Percentiles rank a stretch among this genome's conserved stretches.
Evolutionary conservation across 352 stramenopile genomes (phyloP).

Genomic region (Phytophthora crassamura): DNA sequence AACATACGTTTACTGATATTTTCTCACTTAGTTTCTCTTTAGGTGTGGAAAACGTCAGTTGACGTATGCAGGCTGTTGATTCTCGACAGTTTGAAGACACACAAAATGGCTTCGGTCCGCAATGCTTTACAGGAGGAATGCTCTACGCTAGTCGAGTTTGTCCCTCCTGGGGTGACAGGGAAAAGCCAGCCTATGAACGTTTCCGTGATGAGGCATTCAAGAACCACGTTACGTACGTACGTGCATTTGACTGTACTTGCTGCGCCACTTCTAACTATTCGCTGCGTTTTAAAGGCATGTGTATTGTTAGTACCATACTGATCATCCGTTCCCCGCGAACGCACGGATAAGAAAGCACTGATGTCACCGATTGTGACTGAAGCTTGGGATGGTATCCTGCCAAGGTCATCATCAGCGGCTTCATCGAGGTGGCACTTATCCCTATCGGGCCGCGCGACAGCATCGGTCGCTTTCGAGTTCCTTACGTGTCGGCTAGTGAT

Average conservation of each 20-base stretch:
- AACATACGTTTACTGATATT: not conserved
- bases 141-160: slow-evolving; percentile 18
- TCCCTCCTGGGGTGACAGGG: slow-evolving; percentile 16
- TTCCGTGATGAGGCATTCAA: slow-evolving; percentile 29
- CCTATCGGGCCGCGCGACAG: not conserved
- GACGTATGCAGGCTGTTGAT: slow-evolving; percentile 5
- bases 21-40: not conserved
- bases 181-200: slow-evolving; percentile 26
- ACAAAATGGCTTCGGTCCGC: slow-evolving; percentile 14
- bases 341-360: not conserved
- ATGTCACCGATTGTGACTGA: not conserved
- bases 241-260: no score
- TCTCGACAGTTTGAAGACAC: slow-evolving; percentile 2
- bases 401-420: slow-evolving; percentile 3
- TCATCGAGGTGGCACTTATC: not conserved
- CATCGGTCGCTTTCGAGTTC: not conserved
- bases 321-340: slow-evolving; percentile 1
- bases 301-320: slow-evolving; percentile 1
- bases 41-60: slow-evolving; percentile 2
- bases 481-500: slow-evolving; percentile 1
- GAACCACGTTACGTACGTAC: not conserved
- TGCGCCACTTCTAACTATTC: no score
- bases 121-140: slow-evolving; percentile 10
- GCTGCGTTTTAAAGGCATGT: slow-evolving; percentile 1
- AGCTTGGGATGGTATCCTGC: slow-evolving; percentile 1